Evolutionary conservation across 495 filamentous ascomycete genomes (phyloP), one percentile per base, ranked within the genome.

Genomic region (Annulohypoxylon maeteangense): DNA sequence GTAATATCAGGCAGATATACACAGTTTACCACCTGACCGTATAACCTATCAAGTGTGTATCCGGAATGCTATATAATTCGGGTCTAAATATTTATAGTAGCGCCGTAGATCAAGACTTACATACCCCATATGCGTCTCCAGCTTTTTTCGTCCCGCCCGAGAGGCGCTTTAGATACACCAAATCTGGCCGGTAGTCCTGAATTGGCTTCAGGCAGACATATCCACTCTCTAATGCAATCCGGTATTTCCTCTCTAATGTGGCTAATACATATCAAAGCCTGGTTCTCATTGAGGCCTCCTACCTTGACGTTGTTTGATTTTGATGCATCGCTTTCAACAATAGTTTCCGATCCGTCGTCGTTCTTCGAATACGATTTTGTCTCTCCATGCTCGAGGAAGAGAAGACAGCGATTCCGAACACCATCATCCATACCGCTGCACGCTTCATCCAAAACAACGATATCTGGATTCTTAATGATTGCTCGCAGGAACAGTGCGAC

Each of bases 171-270:
- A 18, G 90, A 79, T 42, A 78, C 76, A 3, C 90, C 89, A 68
- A 88, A 87, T 65, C 88, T 82, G 40, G 88, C 87, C 22, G 85
- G 78, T 70, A 73, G 65, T 31, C 86, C 85, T 5, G 82, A 84
- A 62, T 84, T 87, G 42, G 85, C 84, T 80, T 87, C 87, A 18
- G 93, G 93, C 16, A 97, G 81, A 60, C 91, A 91, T 47, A 98
- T 87, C 87, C 90, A 98, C 78, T 91, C 85, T 25, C 92, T 80
- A 16, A 97, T 87, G 50, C 87, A 88, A 34, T 89, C 87, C 0
- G 95, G 95, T 10, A 98, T 92, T 78, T 98, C 95, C 70, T 97
- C 93, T 54, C 87, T 87, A n/a, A 92, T 85, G 80, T 98, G 95
- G 71, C 92, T 95, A 57, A 98, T 93, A 42, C 92, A 89, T 12